These are phyloP conservation scores for Epichloe coenophiala DNA, from an alignment of 2,329 filamentous ascomycete species.

Conservation along the genomic window DNA sequence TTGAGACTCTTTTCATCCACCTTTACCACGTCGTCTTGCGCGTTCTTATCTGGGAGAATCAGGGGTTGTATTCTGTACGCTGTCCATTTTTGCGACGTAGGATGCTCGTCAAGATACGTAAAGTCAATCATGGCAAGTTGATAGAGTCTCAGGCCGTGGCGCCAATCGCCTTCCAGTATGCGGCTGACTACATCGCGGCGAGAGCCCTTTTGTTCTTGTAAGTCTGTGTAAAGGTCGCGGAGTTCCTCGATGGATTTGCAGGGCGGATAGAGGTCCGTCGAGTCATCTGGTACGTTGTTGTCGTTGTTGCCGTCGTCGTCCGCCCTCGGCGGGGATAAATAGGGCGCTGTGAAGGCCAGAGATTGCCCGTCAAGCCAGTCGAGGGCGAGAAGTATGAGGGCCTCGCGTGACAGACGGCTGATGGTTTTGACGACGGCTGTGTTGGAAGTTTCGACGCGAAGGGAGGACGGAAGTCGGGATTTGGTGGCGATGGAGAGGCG, in stretches of 20 bases:
- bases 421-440: slow-evolving; percentile 52
- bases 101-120: slow-evolving; percentile 52
- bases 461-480: slow-evolving; percentile 53
- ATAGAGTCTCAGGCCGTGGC: slow-evolving; percentile 49
- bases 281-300: slow-evolving; percentile 36
- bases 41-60: slow-evolving; percentile 22
- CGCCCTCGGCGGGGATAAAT: slow-evolving; percentile 14
- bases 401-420: slow-evolving; percentile 54
- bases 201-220: slow-evolving; percentile 46
- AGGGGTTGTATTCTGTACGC: slow-evolving; percentile 46
- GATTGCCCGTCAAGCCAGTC: slow-evolving; percentile 65
- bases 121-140: slow-evolving; percentile 58
- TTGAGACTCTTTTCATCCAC: slow-evolving; percentile 32
- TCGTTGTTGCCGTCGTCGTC: slow-evolving; percentile 24
- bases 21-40: slow-evolving; percentile 25
- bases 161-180: slow-evolving; percentile 56
- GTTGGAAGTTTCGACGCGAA: slow-evolving; percentile 54
- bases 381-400: slow-evolving; percentile 57
- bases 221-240: slow-evolving; percentile 47
- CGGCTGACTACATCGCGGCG: slow-evolving; percentile 51
- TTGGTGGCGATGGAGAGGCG: slow-evolving; percentile 56
- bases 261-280: slow-evolving; percentile 55
- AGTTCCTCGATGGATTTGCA: slow-evolving; percentile 52
- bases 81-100: slow-evolving; percentile 49
- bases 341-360: slow-evolving; percentile 35